Conservation (phyloP, 2,329 filamentous ascomycete genomes). For the Diaporthe helianthi region DNA sequence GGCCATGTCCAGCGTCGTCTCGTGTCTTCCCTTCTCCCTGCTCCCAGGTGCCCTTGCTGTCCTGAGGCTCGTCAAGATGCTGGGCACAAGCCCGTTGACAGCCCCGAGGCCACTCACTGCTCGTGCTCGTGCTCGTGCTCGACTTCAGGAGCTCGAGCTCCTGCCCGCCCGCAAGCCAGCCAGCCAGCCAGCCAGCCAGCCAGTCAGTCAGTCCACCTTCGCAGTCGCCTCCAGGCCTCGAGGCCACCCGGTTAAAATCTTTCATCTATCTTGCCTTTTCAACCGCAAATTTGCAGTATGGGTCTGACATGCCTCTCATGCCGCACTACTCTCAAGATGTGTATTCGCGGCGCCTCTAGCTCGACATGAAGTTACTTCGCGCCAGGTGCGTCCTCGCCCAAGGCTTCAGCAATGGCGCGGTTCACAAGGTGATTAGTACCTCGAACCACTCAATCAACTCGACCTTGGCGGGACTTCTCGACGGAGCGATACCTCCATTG, state of each 20-base stretch:
- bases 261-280: slow-evolving; percentile 53
- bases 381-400: slow-evolving; percentile 33
- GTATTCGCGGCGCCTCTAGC: slow-evolving; percentile 11
- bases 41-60: background rate
- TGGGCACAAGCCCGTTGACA: slow-evolving; percentile 2
- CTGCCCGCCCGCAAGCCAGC: background rate
- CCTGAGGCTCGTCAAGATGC: background rate
- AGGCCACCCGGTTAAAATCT: slow-evolving; percentile 44
- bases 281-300: slow-evolving; percentile 49
- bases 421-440: background rate
- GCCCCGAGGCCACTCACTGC: slow-evolving; percentile 1
- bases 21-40: background rate
- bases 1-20: background rate
- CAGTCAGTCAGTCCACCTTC: background rate
- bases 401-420: slow-evolving; percentile 12
- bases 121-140: too few species aligned
- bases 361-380: slow-evolving; percentile 32
- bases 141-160: slow-evolving; percentile 13
- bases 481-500: slow-evolving; percentile 29
- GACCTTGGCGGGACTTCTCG: slow-evolving; percentile 12
- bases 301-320: slow-evolving; percentile 7
- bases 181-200: background rate
- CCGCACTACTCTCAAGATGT: slow-evolving; percentile 13
- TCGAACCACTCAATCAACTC: slow-evolving; percentile 18
- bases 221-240: slow-evolving; percentile 1